Base-by-base conservation (phyloP, 2,329 filamentous ascomycete genomes). In the Botryosphaeria dothidea region DNA sequence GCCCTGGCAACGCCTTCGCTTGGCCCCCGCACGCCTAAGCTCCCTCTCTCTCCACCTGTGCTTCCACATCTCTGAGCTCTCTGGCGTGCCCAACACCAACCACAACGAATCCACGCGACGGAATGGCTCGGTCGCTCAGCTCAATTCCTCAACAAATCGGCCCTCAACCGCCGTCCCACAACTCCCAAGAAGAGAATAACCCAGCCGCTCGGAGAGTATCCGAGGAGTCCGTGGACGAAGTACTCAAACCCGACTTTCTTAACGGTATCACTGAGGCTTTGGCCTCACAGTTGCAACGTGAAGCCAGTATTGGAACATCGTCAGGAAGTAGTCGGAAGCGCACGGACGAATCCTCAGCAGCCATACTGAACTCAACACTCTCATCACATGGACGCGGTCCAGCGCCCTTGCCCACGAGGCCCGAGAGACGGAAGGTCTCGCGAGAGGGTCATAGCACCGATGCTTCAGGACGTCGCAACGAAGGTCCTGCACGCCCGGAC, bases 181-280 rank as follows among this genome's bases (percentile, higher is more conserved):
- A 9, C 25, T 58, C 36, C 3, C 5, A 19, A 13, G 6, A 23
- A 13, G 54, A 31, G 29, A 6, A 17, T 58, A 36, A 58, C 38
- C 15, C 21, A 25, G 8, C 34, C 51, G 19, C 7, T 3, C 51
- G 25, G 17, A 57, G 54, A 34, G 19, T 11, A 6, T 34, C 49
- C 49, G 21, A 34, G 9, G n/a, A 34, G 6, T 46, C 41, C 56
- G 54, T 43, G 6, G 11, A 46, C 25, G 56, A 60, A 27, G 23
- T 60, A 7, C 43, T 60, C 7, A 46, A 46, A 27, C n/a, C n/a
- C 7, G 56, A 60, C 41, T 60, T 60, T 7, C 56, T 60, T n/a
- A 25, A 48, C 3, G 56, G 56, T n/a, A 21, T 60, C 11, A 2
- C 56, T 1, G 17, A 60, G 25, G 17, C 17, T n/a, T 17, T 9